phyloP scores from a whole-genome alignment of 768 basidiomycete species.

The Harrya chromipes region DNA sequence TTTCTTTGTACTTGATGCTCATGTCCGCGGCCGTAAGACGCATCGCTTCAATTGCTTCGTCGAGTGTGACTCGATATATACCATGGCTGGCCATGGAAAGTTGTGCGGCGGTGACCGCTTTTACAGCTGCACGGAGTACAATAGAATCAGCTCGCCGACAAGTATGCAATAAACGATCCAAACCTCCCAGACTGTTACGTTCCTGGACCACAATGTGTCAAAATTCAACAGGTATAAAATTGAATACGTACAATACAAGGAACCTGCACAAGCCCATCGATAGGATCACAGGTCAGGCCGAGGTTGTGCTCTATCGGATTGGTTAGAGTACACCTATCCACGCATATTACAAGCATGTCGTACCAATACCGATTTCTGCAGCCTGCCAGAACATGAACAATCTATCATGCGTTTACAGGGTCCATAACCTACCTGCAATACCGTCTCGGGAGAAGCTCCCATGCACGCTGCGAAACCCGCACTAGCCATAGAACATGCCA shows the following conservation, averaged over 20 bases:
- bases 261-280: slow-evolving; percentile 90
- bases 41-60: slow-evolving; percentile 97
- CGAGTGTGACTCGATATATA: slow-evolving; percentile 80
- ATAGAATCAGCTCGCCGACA: slow-evolving; percentile 4
- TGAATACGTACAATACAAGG: slow-evolving; percentile 75
- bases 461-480: slow-evolving; percentile 93
- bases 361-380: slow-evolving; percentile 89
- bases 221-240: not conserved
- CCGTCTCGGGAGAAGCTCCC: slow-evolving; percentile 84
- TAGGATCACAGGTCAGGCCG: slow-evolving; percentile 91
- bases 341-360: slow-evolving; percentile 11
- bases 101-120: slow-evolving; percentile 92
- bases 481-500: slow-evolving; percentile 95
- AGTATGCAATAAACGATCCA: slow-evolving; percentile 9
- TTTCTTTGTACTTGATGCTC: slow-evolving; percentile 96
- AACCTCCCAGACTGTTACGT: slow-evolving; percentile 84
- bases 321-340: slow-evolving; percentile 2
- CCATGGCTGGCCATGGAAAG: slow-evolving; percentile 91
- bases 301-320: slow-evolving; percentile 67
- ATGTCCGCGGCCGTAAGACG: slow-evolving; percentile 89
- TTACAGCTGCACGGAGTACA: slow-evolving; percentile 58
- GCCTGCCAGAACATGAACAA: slow-evolving; percentile 40
- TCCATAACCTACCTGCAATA: slow-evolving; percentile 55
- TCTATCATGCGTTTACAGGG: not conserved
- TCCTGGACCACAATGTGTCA: slow-evolving; percentile 43